phyloP scores from a whole-genome alignment of 768 basidiomycete genomes.

The Phaeotremella skinneri region DNA sequence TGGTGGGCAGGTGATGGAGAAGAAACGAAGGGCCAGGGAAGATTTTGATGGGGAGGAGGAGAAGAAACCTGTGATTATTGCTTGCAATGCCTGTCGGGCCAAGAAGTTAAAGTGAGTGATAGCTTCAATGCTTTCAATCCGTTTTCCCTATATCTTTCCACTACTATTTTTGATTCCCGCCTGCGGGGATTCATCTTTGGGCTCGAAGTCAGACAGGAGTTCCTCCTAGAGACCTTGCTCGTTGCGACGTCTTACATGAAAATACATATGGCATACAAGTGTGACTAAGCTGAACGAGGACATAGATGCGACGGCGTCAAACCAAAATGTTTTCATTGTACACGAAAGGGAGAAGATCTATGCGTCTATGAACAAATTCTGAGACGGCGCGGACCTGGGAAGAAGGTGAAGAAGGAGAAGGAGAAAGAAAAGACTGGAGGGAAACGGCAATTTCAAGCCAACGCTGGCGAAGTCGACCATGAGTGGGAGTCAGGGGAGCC shows the following conservation, averaged over 20 bases:
- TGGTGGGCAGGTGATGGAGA: slow-evolving; percentile 6
- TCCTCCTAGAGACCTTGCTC: too few relatives aligned
- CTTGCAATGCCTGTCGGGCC: slow-evolving; percentile 39
- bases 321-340: slow-evolving; percentile 49
- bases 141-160: not conserved
- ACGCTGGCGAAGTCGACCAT: not conserved
- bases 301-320: slow-evolving; percentile 50
- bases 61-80: slow-evolving; percentile 28
- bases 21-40: not conserved
- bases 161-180: not conserved
- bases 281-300: slow-evolving; percentile 16
- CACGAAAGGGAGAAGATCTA: slow-evolving; percentile 28
- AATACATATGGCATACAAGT: not conserved
- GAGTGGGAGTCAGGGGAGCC: not conserved
- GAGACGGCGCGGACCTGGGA: slow-evolving; percentile 50
- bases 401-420: slow-evolving; percentile 41
- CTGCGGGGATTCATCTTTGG: not conserved
- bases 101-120: slow-evolving; percentile 28
- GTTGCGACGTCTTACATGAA: not conserved
- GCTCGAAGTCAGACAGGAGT: not conserved
- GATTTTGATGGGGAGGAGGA: slow-evolving; percentile 14
- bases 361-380: slow-evolving; percentile 49
- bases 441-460: not conserved
- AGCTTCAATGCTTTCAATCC: not conserved
- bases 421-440: not conserved